Base-by-base conservation (phyloP, 345 rosid species). In the Populus alba region DNA sequence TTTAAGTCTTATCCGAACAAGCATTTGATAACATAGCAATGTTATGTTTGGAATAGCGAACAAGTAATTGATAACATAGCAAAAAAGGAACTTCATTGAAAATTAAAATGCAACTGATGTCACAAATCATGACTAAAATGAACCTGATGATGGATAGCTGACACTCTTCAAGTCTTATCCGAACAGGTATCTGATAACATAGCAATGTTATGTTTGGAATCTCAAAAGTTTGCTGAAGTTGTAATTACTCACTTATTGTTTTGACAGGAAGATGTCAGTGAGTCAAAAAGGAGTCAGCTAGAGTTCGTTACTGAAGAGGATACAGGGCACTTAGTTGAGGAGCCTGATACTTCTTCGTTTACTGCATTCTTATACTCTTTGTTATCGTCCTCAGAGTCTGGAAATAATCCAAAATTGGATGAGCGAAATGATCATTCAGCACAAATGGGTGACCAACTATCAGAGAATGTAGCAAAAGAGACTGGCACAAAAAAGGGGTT, bases 321-420 rank as follows among this genome's bases (percentile, higher is more conserved):
- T 73, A 73, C 74, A 2, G 87, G 66, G 73, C 85, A 80, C 76
- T 73, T 77, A 71, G 88, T 80, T 69, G 91, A 88, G 78, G 98
- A 90, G 23, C 99, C 99, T 1, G 98, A 96, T 82, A 93, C 99
- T 22, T 96, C 99, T 73, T 96, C 99, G 27, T 94, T 96, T 81
- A 83, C 92, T 57, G 97, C 98, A 18, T 96, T 96, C 83, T 93
- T 96, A 66, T 90, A 89, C 80, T 96, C 99, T 13, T 85, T 95
- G 6, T 80, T 96, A 80, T 85, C 96, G 7, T 86, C 93, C 53
- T 86, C 97, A 2, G 90, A 87, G 55, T 66, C 86, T 5, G 85
- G 82, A 75, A 84, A 84, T 63, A 82, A 86, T 81, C 73, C 83
- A 41, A 80, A 81, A 43, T 37, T 68, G 5, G 91, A 83, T 72